Percentiles rank a stretch among this genome's conserved stretches.
Evolutionary conservation across 768 basidiomycete species (phyloP).

Genomic region (Boletales sp.): DNA sequence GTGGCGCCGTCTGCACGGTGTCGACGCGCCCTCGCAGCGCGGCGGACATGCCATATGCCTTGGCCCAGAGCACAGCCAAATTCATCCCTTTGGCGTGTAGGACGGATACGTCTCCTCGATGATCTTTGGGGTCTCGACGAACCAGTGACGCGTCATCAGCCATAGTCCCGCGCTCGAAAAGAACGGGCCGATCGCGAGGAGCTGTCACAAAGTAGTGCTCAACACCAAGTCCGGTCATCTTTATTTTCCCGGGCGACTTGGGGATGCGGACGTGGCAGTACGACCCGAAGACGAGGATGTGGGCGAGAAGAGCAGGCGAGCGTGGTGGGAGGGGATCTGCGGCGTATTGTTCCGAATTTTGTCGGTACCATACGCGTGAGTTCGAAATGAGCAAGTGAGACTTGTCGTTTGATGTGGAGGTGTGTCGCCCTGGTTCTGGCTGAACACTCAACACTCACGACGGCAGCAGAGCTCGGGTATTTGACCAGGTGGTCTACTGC

Average conservation of each 20-base stretch:
- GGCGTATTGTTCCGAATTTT: conserved; percentile 64
- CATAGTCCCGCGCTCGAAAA: conserved; percentile 49
- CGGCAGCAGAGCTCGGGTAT: conserved; percentile 54
- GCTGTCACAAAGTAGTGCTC: conserved; percentile 82
- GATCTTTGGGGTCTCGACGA: conserved; percentile 72
- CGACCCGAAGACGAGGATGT: conserved; percentile 24
- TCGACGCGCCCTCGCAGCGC: conserved; percentile 61
- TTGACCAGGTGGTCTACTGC: conserved; percentile 76
- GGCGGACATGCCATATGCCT: conserved; percentile 85
- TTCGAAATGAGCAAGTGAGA: conserved; percentile 69
- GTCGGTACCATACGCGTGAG: conserved; percentile 48
- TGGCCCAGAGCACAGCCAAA: conserved; percentile 54
- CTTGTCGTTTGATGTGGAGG: conserved; percentile 61
- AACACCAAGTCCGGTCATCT: conserved; percentile 67
- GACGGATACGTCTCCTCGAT: conserved; percentile 68
- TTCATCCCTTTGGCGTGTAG: conserved; percentile 82
- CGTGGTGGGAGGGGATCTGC: conserved; percentile 16
- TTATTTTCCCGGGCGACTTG: conserved; percentile 68
- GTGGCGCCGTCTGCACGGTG: conserved; percentile 59
- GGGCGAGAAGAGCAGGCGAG: conserved; percentile 18
- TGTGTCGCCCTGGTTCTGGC: conserved; percentile 30
- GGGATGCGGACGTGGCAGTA: conserved; percentile 47
- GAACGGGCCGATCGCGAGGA: conserved; percentile 67
- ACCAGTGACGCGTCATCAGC: conserved; percentile 61
- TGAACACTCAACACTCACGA: background rate